phyloP scores from a whole-genome alignment of 768 basidiomycete genomes.

The Amyloporia xantha region DNA sequence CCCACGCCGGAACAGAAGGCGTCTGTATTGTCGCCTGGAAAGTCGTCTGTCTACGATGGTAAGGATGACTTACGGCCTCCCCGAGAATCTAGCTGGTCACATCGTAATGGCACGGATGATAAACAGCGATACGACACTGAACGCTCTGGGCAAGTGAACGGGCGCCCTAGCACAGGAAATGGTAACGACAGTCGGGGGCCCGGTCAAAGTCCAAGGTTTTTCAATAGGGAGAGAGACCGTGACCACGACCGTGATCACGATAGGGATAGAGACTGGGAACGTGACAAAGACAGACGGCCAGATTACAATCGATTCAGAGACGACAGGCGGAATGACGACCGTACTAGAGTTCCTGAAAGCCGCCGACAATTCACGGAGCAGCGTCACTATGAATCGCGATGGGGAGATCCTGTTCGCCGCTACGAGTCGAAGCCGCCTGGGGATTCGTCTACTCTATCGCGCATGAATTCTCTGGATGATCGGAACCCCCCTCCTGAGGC shows the following conservation, averaged over 20 bases:
- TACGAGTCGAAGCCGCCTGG: constrained; percentile 23
- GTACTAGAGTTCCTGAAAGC: constrained; percentile 24
- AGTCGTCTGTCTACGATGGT: constrained; percentile 18
- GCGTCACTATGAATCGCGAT: constrained; percentile 43
- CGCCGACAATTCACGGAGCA: constrained; percentile 40
- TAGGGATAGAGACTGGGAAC: constrained; percentile 29
- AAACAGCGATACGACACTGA: constrained; percentile 15
- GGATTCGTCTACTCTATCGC: constrained; percentile 20
- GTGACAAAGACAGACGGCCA: constrained; percentile 28
- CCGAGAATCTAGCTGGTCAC: constrained; percentile 18
- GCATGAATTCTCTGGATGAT: constrained; percentile 23
- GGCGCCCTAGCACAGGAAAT: background rate
- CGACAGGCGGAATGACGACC: constrained; percentile 35
- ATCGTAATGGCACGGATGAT: constrained; percentile 17
- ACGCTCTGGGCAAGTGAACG: constrained; percentile 3
- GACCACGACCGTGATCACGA: constrained; percentile 30
- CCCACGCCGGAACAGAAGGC: constrained; percentile 4
- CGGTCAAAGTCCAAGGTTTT: constrained; percentile 1
- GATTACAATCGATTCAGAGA: constrained; percentile 32
- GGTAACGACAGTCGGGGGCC: constrained; percentile 2
- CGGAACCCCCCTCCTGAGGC: constrained; percentile 12
- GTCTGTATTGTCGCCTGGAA: constrained; percentile 24
- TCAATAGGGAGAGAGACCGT: constrained; percentile 25
- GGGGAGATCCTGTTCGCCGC: constrained; percentile 29
- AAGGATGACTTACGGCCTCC: constrained; percentile 19